These are phyloP conservation scores for Diatrype stigma DNA, from an alignment of 2,329 filamentous ascomycete genomes.

Conservation along the genomic window DNA sequence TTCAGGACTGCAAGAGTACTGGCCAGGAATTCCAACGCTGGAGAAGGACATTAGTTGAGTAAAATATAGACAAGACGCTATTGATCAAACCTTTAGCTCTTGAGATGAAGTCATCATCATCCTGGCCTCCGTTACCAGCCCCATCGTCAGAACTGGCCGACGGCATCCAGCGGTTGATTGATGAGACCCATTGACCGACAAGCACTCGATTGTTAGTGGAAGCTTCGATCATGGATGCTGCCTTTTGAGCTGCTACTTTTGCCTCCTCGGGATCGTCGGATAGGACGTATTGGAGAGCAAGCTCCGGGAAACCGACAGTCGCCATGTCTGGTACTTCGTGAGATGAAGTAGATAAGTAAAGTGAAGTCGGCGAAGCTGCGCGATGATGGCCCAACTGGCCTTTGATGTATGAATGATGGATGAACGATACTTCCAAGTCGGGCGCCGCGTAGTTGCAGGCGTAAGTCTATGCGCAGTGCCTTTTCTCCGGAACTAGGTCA, in stretches of 20 bases:
- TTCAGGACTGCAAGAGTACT: conserved; percentile 47
- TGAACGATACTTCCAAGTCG: neutral
- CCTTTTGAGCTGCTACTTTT: conserved; percentile 37
- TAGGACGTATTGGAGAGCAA: conserved; percentile 52
- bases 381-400: too few relatives aligned
- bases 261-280: conserved; percentile 42
- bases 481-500: too few relatives aligned
- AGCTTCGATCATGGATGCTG: conserved; percentile 40
- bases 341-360: too few relatives aligned
- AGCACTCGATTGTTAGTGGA: conserved; percentile 39
- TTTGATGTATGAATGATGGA: too few relatives aligned
- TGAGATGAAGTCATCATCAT: conserved; percentile 43
- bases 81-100: conserved; percentile 37
- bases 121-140: conserved; percentile 21
- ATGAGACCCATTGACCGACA: conserved; percentile 52
- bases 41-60: neutral
- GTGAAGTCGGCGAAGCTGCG: too few relatives aligned
- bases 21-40: conserved; percentile 55
- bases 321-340: conserved; percentile 35
- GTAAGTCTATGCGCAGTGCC: too few relatives aligned
- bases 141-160: conserved; percentile 26
- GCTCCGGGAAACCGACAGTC: conserved; percentile 41
- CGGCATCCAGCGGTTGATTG: conserved; percentile 52
- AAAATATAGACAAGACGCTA: neutral
- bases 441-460: neutral